These are phyloP conservation scores for Aegilops bicornis DNA, from an alignment of 176 grass and related monocot genomes.

Conservation along the genomic window DNA sequence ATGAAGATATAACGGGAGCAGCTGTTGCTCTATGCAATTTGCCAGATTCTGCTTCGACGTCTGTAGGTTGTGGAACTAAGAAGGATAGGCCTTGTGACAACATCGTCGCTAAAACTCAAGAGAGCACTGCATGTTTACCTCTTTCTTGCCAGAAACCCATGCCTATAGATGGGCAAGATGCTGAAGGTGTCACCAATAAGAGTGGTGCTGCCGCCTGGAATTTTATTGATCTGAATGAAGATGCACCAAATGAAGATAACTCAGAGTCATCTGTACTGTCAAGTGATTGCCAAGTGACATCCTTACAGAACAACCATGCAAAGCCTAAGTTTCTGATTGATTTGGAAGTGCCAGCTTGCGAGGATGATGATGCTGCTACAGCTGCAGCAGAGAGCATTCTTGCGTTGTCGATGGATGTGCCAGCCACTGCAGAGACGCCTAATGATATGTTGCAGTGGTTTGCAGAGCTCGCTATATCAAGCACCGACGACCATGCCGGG, in stretches of 20 bases:
- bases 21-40: neutral
- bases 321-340: neutral
- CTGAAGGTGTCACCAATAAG: neutral
- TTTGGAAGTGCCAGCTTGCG: conserved; percentile 17
- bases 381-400: conserved; percentile 22
- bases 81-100: neutral
- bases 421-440: neutral
- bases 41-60: conserved; percentile 10
- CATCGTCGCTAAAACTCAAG: neutral
- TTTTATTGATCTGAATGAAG: conserved; percentile 20
- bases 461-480: conserved; percentile 8
- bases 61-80: neutral
- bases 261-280: conserved; percentile 14
- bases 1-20: neutral
- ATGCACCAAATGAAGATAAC: conserved; percentile 12
- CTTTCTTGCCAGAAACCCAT: neutral
- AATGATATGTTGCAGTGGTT: conserved; percentile 24
- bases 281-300: conserved; percentile 12
- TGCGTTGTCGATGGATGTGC: conserved; percentile 9
- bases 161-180: neutral
- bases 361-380: conserved; percentile 14
- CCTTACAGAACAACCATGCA: neutral
- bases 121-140: neutral
- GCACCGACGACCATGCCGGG: neutral
- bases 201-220: neutral